These are phyloP conservation scores for Talaromyces sp. DNA, from an alignment of 2,329 filamentous ascomycete genomes.

Conservation along the genomic window DNA sequence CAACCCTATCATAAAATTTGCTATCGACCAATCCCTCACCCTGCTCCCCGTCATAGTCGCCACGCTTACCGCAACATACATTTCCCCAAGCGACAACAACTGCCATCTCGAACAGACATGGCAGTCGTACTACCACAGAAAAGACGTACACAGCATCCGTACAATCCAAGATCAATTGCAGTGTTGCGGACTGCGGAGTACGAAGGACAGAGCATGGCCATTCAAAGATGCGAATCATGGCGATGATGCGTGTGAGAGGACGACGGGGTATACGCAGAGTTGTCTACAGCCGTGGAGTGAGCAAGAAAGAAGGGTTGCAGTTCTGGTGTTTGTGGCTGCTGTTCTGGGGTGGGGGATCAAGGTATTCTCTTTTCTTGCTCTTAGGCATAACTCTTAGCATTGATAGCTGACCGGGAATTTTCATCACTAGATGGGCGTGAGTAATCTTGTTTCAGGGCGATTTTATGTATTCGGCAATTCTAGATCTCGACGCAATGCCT, in stretches of 20 bases:
- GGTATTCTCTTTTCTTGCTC: constrained; percentile 14
- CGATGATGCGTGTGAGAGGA: constrained; percentile 32
- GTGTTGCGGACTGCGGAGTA: constrained; percentile 37
- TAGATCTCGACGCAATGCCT: neutral
- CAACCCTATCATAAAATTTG: constrained; percentile 3
- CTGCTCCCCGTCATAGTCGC: constrained; percentile 29
- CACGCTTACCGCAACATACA: constrained; percentile 30
- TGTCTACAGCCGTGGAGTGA: constrained; percentile 32
- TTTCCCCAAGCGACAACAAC: constrained; percentile 24
- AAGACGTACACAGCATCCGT: constrained; percentile 31
- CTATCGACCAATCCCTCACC: constrained; percentile 24
- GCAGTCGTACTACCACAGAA: constrained; percentile 30
- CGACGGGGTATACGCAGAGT: constrained; percentile 30
- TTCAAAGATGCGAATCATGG: constrained; percentile 33
- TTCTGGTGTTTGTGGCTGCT: constrained; percentile 30
- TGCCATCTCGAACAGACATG: constrained; percentile 34
- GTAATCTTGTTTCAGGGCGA: neutral
- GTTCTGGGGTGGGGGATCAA: constrained; percentile 24
- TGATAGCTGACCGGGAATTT: neutral
- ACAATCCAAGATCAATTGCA: constrained; percentile 32
- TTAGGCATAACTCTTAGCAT: neutral
- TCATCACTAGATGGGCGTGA: neutral
- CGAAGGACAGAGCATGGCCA: constrained; percentile 38
- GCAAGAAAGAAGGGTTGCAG: constrained; percentile 27
- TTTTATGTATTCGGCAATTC: constrained; percentile 5